phyloP scores from a whole-genome alignment of 345 rosid species.

The Hevea brasiliensis region DNA sequence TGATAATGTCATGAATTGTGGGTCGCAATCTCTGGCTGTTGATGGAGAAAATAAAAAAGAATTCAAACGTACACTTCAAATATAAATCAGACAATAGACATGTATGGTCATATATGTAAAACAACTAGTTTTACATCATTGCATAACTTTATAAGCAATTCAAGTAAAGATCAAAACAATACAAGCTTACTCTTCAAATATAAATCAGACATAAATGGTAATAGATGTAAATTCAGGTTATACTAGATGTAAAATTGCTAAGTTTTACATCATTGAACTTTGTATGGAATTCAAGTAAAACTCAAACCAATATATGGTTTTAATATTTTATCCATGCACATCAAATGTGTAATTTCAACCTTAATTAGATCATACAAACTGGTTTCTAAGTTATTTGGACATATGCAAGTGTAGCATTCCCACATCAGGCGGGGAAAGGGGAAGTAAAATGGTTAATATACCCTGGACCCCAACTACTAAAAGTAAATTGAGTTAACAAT shows the following conservation, averaged over 20 bases:
- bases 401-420: no score
- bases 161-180: no score
- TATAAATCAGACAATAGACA: background rate
- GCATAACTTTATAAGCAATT: no score
- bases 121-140: no score
- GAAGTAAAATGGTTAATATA: no score
- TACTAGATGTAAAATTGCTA: background rate
- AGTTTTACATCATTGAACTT: background rate
- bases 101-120: no score
- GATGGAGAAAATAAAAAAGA: slow-evolving; percentile 29
- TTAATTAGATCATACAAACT: background rate
- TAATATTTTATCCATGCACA: background rate
- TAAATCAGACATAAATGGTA: background rate
- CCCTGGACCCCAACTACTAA: no score
- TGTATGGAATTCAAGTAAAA: background rate
- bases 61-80: background rate
- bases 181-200: background rate
- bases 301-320: background rate
- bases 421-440: no score
- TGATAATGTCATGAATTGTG: slow-evolving; percentile 88
- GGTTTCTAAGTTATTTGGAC: background rate
- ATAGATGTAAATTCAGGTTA: background rate
- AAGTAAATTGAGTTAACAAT: no score
- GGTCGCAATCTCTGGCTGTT: slow-evolving; percentile 93
- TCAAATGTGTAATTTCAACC: background rate